Base-by-base conservation (phyloP, 2,329 filamentous ascomycete species). In the Neofusicoccum umdonicola region DNA sequence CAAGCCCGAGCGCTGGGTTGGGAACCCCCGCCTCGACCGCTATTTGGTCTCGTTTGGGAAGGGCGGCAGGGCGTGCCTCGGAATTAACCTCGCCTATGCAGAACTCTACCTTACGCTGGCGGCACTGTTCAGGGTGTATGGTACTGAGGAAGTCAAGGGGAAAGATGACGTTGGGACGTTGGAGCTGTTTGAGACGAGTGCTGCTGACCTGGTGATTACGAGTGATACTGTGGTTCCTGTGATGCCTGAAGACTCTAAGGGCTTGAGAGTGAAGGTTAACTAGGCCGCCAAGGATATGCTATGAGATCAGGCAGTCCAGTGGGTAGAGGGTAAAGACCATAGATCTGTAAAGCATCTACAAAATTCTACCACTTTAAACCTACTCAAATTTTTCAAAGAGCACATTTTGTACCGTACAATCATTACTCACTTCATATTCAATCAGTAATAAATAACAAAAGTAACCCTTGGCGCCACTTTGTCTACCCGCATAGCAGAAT, bases 111-210 rank as follows among this genome's bases (percentile, higher is more conserved):
- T 31, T 17, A 34, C 22, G 9, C 15, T 61, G 9, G 57, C 57
- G 3, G 34, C 27, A 3, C 42, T 61, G 12, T 31, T 61, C 27
- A 19, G 57, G 1, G 31, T 15, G 0, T 47, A 47, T 15, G 65
- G 61, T 4, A 79, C 3, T 81, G 76, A 68, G 9, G 84, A 83
- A 67, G 82, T 83, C 65, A 84, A 82, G 27, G 72, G 71, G 72
- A 86, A 85, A 2, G 83, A 80, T 0, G 76, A 78, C 76, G 15
- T 37, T 3, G 52, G 52, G 22, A 15, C 13, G 3, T 31, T 52
- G 50, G 35, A 34, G 12, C 37, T 63, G n/a, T 50, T 31, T 22
- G 41, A 60, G n/a, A 60, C 56, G 31, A 17, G 17, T 12, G 13
- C 39, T 12, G 41, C 56, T 1, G 56, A 60, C 31, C 17, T 60